Evolutionary conservation across 345 rosid genomes (phyloP).

Genomic region (Carallia pectinifolia): DNA sequence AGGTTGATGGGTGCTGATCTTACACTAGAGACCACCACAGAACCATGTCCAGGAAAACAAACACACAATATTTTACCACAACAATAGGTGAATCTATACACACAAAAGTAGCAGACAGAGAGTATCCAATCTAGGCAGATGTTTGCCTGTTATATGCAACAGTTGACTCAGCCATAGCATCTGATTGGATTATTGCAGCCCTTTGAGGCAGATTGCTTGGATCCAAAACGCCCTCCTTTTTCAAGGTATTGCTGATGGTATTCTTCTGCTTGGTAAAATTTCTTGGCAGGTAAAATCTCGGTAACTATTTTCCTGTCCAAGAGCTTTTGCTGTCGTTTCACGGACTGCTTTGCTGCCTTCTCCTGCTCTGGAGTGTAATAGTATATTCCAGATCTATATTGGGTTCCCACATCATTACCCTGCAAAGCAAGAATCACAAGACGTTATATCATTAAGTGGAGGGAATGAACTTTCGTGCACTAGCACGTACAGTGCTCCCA

Average conservation of each 20-base stretch:
- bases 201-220: conserved; percentile 66
- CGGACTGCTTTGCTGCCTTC: conserved; percentile 59
- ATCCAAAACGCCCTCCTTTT: conserved; percentile 86
- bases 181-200: conserved; percentile 90
- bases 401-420: conserved; percentile 95
- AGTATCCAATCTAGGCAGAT: neutral
- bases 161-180: conserved; percentile 67
- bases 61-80: conserved; percentile 4
- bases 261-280: conserved; percentile 89
- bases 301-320: conserved; percentile 71
- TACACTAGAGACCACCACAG: neutral
- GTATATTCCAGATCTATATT: conserved; percentile 87
- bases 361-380: conserved; percentile 85
- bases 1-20: no score
- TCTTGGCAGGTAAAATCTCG: conserved; percentile 85
- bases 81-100: neutral
- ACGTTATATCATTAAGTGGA: neutral
- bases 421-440: conserved; percentile 22
- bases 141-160: neutral
- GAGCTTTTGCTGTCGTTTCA: conserved; percentile 62
- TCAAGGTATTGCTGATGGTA: conserved; percentile 89
- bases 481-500: no score
- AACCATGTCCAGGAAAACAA: conserved; percentile 2
- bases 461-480: neutral
- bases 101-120: neutral